A percentile compares a stretch with the other conserved stretches of the same genome.
phyloP scores from a whole-genome alignment of 345 rosid genomes.

The Carallia brachiata region DNA sequence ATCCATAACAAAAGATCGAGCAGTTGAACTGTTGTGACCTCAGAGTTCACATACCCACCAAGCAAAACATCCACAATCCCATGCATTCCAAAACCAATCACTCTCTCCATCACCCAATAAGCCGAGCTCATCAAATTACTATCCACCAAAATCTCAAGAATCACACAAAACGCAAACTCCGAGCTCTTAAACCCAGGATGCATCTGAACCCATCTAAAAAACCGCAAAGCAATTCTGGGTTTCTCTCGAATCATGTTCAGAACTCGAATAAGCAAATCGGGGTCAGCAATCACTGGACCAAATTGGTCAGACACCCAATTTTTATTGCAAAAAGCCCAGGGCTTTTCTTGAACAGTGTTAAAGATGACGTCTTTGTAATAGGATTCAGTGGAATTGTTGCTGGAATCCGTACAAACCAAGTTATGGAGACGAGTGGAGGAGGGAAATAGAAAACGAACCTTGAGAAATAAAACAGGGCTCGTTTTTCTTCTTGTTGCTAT shows the following conservation, averaged over 20 bases:
- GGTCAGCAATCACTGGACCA: constrained; percentile 39
- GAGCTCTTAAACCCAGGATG: constrained; percentile 51
- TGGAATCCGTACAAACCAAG: constrained; percentile 5
- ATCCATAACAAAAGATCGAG: constrained; percentile 59
- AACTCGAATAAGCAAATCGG: constrained; percentile 50
- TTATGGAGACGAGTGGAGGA: constrained; percentile 25
- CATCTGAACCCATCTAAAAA: constrained; percentile 57
- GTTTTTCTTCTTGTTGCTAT: not conserved
- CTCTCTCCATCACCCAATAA: constrained; percentile 50
- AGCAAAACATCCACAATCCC: constrained; percentile 56
- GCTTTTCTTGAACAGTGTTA: constrained; percentile 33
- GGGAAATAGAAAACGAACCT: constrained; percentile 39
- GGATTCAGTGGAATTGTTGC: not conserved
- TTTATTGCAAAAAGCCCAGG: constrained; percentile 35
- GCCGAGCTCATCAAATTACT: constrained; percentile 46
- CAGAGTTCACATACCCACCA: constrained; percentile 24
- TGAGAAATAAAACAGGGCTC: constrained; percentile 21
- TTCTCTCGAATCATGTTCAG: constrained; percentile 43
- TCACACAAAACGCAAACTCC: constrained; percentile 32
- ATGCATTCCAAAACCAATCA: constrained; percentile 40
- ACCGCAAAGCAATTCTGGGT: constrained; percentile 52
- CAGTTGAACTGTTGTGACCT: constrained; percentile 36
- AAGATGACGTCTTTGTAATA: constrained; percentile 49
- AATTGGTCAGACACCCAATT: constrained; percentile 50
- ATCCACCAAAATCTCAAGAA: constrained; percentile 61